Base-by-base conservation (phyloP, 1,139 yeast genomes). In the Debaryomyces sp. region DNA sequence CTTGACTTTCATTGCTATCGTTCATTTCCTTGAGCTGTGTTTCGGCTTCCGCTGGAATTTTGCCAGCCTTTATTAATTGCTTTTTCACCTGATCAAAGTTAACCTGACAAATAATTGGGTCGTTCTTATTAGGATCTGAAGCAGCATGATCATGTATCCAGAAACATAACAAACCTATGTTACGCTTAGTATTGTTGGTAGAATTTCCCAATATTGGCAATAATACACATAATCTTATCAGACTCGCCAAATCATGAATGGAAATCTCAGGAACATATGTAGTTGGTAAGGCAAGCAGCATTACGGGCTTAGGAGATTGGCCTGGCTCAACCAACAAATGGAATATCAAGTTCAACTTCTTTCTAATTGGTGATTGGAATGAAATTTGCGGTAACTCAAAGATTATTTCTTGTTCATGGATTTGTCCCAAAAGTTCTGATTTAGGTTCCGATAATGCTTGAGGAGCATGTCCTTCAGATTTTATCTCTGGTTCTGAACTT, bases 181-280 rank as follows among this genome's bases (percentile, higher is more conserved):
- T 68, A 44, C 69, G 72, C 58, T 74, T 75, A 27, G 61, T 56
- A 4, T 68, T 61, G 9, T 67, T 66, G 15, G 77, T 73, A 12
- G 78, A 66, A 58, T 72, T 70, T 1, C 79, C 80, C 23, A 76
- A 60, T 2, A 75, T 69, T 1, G 81, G 81, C 22, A 76, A 51
- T 6, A 76, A 46, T 12, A 68, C 56, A 55, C 80, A 74, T 29
- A 74, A 57, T 46, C 60, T 64, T 15, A 76, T 59, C 29, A 73
- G 65, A 32, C 66, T 50, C 34, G 59, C 58, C 43, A 76, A 63
- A 45, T 70, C 64, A 3, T 63, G 59, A 17, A 72, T 54, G 8
- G 78, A 66, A 15, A 71, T 50, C 44, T 76, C 79, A 0, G 80
- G 75, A 2, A 65, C 54, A 22, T 58, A 57, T 8, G 66, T 73